These are phyloP conservation scores for Austroboletus festivus DNA, from an alignment of 768 basidiomycete genomes.

Conservation along the genomic window DNA sequence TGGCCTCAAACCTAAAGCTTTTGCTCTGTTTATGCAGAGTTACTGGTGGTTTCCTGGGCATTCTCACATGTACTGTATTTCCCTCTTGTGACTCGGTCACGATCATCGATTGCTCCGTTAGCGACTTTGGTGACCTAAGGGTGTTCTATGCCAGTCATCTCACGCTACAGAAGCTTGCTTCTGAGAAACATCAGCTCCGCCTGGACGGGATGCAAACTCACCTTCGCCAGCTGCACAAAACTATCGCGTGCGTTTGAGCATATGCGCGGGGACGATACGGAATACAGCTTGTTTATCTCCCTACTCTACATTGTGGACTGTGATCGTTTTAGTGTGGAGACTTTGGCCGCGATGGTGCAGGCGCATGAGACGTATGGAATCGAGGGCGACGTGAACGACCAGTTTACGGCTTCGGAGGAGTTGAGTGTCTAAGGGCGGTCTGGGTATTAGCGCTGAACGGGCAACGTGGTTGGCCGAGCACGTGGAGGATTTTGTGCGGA, in stretches of 20 bases:
- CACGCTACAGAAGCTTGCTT: background rate
- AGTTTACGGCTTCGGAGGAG: background rate
- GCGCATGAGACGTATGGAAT: background rate
- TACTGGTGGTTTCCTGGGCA: constrained; percentile 1
- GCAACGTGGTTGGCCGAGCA: constrained; percentile 8
- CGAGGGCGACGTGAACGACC: background rate
- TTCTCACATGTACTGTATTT: constrained; percentile 2
- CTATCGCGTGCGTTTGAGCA: background rate
- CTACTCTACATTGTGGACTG: constrained; percentile 9
- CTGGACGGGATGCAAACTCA: constrained; percentile 5
- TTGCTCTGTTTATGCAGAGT: constrained; percentile 2
- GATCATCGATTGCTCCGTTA: constrained; percentile 1
- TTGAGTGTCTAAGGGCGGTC: constrained; percentile 8
- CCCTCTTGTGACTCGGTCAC: background rate
- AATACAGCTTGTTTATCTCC: background rate
- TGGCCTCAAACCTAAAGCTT: too few species aligned
- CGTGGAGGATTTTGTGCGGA: constrained; percentile 6
- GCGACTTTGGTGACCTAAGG: background rate
- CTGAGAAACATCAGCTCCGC: constrained; percentile 6
- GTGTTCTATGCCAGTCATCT: background rate
- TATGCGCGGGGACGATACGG: background rate
- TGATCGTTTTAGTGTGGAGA: constrained; percentile 3
- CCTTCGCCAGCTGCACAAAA: constrained; percentile 1
- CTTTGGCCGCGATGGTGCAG: constrained; percentile 2
- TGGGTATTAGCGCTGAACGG: constrained; percentile 1